These are phyloP conservation scores for Aspergillus awamori DNA, from an alignment of 2,329 filamentous ascomycete genomes.

Conservation along the genomic window DNA sequence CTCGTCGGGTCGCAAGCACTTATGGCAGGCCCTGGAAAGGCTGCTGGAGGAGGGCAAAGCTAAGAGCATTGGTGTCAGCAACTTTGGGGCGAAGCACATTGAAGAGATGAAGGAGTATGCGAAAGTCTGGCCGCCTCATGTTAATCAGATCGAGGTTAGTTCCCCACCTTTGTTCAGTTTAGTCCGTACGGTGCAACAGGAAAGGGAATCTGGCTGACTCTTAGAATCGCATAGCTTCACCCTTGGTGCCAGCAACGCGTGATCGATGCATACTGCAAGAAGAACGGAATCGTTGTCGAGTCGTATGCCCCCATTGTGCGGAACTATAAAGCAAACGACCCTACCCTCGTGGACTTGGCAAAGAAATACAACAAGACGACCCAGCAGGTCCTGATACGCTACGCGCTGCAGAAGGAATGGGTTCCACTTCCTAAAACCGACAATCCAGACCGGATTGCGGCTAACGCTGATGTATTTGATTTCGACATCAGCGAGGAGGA, in stretches of 20 bases:
- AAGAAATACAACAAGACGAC: constrained; percentile 73
- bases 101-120: constrained; percentile 69
- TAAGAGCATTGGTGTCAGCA: constrained; percentile 71
- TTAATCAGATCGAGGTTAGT: constrained; percentile 73
- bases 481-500: constrained; percentile 62
- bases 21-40: constrained; percentile 69
- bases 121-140: constrained; percentile 68
- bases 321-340: constrained; percentile 72
- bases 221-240: constrained; percentile 58
- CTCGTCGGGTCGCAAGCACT: constrained; percentile 56
- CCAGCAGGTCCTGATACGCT: constrained; percentile 78
- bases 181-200: too few relatives aligned
- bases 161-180: not conserved
- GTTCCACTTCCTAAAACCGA: constrained; percentile 76
- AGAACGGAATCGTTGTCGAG: constrained; percentile 56
- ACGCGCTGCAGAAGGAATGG: constrained; percentile 78
- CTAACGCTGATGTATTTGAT: constrained; percentile 66
- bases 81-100: constrained; percentile 69
- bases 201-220: constrained; percentile 19
- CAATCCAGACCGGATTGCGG: constrained; percentile 65
- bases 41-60: constrained; percentile 62
- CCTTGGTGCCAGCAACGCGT: constrained; percentile 70
- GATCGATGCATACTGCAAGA: constrained; percentile 58
- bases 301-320: constrained; percentile 60
- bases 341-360: constrained; percentile 64